Base-by-base conservation (phyloP, 2,329 filamentous ascomycete species). In the Trichoderma sp. region DNA sequence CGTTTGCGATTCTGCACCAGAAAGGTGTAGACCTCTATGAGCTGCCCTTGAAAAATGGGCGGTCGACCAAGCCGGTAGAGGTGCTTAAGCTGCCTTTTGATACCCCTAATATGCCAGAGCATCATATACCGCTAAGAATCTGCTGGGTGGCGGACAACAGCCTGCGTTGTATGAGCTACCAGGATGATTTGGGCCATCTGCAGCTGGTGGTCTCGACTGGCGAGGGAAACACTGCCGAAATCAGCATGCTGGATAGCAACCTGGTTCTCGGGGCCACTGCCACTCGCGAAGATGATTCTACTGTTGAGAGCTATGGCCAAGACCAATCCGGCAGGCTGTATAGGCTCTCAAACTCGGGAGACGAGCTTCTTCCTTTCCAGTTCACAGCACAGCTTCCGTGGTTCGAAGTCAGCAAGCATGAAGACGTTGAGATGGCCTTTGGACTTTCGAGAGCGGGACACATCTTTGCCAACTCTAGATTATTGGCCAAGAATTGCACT, bases 401-500 rank as follows among this genome's bases (percentile, higher is more conserved):
- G 84, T 83, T 82, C 43, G 83, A 86, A 73, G 77, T 86, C 4
- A 77, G 80, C 68, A 80, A 82, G 60, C 74, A 81, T 7, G 80
- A 81, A 7, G 81, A 81, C 2, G 78, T 81, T 49, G 72, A 82
- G 10, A 74, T 86, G 54, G 83, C 82, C 2, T 81, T 88, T 74
- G 91, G 93, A 1, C 81, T 97, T 71, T 91, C 93, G 4, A 86
- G 87, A 59, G 91, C 88, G 67, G 96, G 96, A 0, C 85, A 90
- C 66, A 82, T 99, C 0, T 96, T 92, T 76, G 92, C 91, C 51
- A 92, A 94, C 76, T 88, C 90, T 3, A 87, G 86, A 18, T 83
- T 91, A 5, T 82, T 97, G 55, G 88, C 90, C 16, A 93, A 92
- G 78, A 97, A 96, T 74, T 97, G 94, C 79, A 98, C 95, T 0